Evolutionary conservation across 345 rosid genomes (phyloP).

Genomic region (Gossypium herbaceum): DNA sequence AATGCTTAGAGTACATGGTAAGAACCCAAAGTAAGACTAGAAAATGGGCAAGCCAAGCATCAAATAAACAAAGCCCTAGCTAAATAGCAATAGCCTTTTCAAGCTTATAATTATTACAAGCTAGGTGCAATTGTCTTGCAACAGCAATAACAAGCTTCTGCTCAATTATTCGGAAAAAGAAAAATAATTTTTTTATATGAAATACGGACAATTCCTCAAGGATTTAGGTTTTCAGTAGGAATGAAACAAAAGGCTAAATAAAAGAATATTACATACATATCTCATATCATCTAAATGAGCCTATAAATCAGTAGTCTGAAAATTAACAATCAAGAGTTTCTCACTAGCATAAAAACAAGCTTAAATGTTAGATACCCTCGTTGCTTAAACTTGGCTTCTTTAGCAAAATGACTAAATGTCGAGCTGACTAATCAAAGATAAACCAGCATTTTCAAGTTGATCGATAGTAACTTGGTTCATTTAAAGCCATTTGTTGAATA

Average conservation of each 20-base stretch:
- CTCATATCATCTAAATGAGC: neutral
- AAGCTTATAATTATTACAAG: neutral
- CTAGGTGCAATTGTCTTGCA: neutral
- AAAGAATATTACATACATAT: slow-evolving; percentile 1
- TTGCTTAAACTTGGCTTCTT: neutral
- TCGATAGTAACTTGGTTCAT: neutral
- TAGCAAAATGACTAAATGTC: neutral
- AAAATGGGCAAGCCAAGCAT: neutral
- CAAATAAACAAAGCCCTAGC: neutral
- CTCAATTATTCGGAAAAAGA: neutral
- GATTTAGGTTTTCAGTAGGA: neutral
- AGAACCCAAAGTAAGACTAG: neutral
- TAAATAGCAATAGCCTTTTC: neutral
- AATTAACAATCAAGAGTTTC: neutral
- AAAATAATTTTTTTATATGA: neutral
- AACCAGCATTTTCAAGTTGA: neutral
- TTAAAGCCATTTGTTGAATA: neutral
- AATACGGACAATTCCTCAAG: neutral
- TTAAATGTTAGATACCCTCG: neutral
- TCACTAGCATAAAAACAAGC: neutral
- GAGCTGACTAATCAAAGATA: neutral
- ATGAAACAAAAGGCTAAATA: neutral
- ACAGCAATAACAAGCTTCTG: slow-evolving; percentile 1
- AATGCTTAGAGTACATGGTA: neutral
- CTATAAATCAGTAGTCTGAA: neutral